Evolutionary conservation across 2,329 filamentous ascomycete genomes (phyloP), one percentile per base, ranked within the genome.

Genomic region (Alternaria postmessia): DNA sequence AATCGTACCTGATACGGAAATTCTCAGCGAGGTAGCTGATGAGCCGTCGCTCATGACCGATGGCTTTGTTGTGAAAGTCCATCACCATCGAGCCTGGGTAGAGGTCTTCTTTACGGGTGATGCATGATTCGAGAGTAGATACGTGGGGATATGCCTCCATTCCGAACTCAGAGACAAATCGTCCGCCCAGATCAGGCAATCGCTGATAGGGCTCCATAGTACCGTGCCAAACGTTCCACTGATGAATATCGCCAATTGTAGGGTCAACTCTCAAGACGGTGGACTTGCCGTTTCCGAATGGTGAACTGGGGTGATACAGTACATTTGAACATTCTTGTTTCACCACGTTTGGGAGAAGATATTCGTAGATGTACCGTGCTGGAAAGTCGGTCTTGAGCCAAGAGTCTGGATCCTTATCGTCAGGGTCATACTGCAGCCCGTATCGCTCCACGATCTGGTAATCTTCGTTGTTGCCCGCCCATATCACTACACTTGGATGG

Each of bases 181-280:
- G 88, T 1, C 94, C 94, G n/a, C 88, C 88, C 62, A 89, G 89
- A 75, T 94, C 91, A 64, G 93, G 96, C 68, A 94, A 89, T 68
- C 52, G 38, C 32, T 97, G 94, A 70, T 96, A 97, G 65, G 91
- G 93, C 74, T 96, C 91, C 75, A 97, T 93, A 1, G 88, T 89
- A n/a, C 94, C 94, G 74, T 97, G 94, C 94, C 94, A 97, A 11
- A 97, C 86, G 73, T 97, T 96, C 94, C 94, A 97, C 78, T 97
- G 93, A 75, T 97, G 94, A 68, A 97, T 88, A 74, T 97, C 94
- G 49, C 94, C 94, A 2, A 94, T 86, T 0, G 91, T 96, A 1
- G 90, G 86, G 75, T 97, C 64, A 7, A 66, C 62, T 24, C 56
- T 60, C 12, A 66, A 28, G 7, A 64, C 62, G 2, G 59, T 92